phyloP scores from a whole-genome alignment of 345 rosid species.

The Pelargonium nanum region DNA sequence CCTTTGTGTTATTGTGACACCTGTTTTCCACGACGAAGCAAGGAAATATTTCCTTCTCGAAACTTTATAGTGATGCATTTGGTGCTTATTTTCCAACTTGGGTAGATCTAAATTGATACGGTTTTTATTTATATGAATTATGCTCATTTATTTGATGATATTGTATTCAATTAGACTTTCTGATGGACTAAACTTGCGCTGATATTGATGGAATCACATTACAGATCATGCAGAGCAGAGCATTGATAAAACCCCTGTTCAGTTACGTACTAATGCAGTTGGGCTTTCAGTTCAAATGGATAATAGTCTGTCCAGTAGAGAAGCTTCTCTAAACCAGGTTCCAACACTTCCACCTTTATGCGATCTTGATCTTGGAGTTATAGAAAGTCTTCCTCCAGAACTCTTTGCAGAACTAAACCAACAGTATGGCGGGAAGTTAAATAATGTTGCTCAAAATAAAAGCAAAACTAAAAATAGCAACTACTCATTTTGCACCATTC shows the following conservation, averaged over 20 bases:
- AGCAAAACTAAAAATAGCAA: conserved; percentile 24
- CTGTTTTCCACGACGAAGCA: not conserved
- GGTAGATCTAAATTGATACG: not conserved
- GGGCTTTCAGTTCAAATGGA: conserved; percentile 25
- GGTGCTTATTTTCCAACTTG: not conserved
- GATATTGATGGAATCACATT: not conserved
- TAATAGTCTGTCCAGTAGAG: conserved; percentile 17
- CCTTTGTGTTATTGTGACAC: not conserved
- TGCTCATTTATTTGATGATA: not conserved
- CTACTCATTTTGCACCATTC: conserved; percentile 13
- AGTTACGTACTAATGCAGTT: conserved; percentile 16
- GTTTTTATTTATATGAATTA: not conserved
- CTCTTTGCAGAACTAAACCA: conserved; percentile 70
- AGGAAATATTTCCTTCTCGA: not conserved
- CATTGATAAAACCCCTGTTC: conserved; percentile 21
- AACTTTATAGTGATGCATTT: not conserved
- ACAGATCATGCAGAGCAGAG: conserved; percentile 32
- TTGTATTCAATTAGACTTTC: not conserved
- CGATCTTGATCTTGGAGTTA: conserved; percentile 70
- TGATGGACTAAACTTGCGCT: not conserved
- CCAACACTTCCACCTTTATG: conserved; percentile 49
- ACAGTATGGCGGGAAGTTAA: conserved; percentile 64
- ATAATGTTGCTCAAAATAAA: conserved; percentile 39
- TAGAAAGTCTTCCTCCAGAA: conserved; percentile 78
- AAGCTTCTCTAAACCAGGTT: conserved; percentile 20